phyloP scores from a whole-genome alignment of 108 stramenopile species.

The Pseudonitzschia multiseries region DNA sequence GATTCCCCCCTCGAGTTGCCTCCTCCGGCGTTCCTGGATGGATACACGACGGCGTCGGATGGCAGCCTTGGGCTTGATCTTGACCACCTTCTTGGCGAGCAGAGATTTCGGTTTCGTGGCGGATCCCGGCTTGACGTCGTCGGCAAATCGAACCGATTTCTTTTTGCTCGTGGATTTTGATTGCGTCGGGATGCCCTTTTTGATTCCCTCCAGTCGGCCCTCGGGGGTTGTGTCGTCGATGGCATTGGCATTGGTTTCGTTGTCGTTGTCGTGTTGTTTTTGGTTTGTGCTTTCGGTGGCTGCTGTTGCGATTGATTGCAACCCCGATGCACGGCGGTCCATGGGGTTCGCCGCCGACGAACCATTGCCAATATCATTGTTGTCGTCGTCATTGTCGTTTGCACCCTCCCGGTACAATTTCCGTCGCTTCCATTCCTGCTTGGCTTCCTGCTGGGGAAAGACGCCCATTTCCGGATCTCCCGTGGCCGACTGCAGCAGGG shows the following conservation, averaged over 20 bases:
- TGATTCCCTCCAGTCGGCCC: slow-evolving; percentile 32
- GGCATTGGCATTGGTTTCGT: neutral
- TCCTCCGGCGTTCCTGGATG: slow-evolving; percentile 25
- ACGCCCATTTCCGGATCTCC: slow-evolving; percentile 29
- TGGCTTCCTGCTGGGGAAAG: slow-evolving; percentile 32
- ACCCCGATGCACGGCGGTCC: no score
- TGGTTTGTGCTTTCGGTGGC: no score
- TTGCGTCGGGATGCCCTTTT: slow-evolving; percentile 5
- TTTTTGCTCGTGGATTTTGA: neutral
- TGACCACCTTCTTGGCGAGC: neutral
- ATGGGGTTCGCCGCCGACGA: no score
- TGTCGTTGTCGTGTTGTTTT: slow-evolving; percentile 4
- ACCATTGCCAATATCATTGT: no score
- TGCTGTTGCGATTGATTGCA: neutral
- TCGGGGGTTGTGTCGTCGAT: slow-evolving; percentile 2
- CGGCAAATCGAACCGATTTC: slow-evolving; percentile 24
- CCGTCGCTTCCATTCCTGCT: slow-evolving; percentile 24
- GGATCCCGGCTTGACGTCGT: neutral
- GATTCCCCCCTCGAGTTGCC: neutral
- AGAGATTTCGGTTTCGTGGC: neutral
- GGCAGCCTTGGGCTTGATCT: neutral
- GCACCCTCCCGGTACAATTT: slow-evolving; percentile 15
- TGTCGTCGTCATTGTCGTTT: neutral
- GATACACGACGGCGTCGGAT: slow-evolving; percentile 27
- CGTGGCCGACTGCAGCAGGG: slow-evolving; percentile 44